Conservation (phyloP, 768 basidiomycete genomes). For the Tylopilus sp. region DNA sequence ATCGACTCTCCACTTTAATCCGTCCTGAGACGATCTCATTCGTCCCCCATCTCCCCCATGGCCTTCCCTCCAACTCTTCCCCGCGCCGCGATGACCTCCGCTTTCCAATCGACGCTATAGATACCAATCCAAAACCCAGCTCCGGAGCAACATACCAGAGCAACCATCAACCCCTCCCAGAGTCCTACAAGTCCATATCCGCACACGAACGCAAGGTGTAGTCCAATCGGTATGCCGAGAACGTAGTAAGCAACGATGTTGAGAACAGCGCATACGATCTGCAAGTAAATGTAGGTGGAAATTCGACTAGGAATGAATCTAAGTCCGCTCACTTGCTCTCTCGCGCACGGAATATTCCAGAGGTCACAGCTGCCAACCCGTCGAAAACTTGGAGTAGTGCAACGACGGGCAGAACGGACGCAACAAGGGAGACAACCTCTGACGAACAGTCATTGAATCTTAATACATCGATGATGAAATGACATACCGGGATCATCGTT, state of each 20-base stretch:
- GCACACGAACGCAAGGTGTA: constrained; percentile 68
- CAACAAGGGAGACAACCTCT: no score
- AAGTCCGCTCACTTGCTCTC: constrained; percentile 60
- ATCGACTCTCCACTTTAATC: no score
- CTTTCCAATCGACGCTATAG: constrained; percentile 62
- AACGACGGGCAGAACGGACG: constrained; percentile 71
- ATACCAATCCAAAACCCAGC: constrained; percentile 54
- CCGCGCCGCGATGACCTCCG: constrained; percentile 37
- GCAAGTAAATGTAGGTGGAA: not conserved
- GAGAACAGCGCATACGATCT: constrained; percentile 72
- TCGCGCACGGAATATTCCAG: constrained; percentile 77
- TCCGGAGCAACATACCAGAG: constrained; percentile 59
- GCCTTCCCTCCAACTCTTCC: constrained; percentile 38
- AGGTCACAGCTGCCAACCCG: constrained; percentile 60
- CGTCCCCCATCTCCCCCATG: constrained; percentile 25
- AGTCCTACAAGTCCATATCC: constrained; percentile 65
- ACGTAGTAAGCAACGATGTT: constrained; percentile 67
- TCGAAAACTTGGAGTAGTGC: constrained; percentile 86
- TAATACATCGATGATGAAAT: not conserved
- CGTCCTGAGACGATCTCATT: no score
- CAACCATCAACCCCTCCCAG: no score
- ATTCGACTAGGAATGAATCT: not conserved
- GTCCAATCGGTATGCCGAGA: constrained; percentile 78
- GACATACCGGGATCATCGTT: constrained; percentile 57
- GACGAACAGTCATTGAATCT: constrained; percentile 2